Evolutionary conservation across 1,139 yeast species (phyloP), one percentile per base, ranked within the genome.

Genomic region (Citeromyces hawaiiensis): DNA sequence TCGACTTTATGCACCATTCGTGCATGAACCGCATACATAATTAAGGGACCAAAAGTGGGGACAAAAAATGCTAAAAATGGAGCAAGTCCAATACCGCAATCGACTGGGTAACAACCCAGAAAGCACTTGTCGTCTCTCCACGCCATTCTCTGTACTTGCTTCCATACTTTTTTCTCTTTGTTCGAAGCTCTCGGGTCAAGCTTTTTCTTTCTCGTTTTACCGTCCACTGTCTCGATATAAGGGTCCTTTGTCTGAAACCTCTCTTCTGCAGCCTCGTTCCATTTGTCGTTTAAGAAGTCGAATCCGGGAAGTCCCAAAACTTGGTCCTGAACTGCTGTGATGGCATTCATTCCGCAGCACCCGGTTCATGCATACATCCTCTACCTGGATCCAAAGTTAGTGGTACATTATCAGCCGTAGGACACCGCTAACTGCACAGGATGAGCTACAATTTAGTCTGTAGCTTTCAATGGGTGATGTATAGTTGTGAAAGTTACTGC

Each of bases 51-150:
- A 21, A 87, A 56, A 0, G 73, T 80, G 0, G 97, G 97, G 2
- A 87, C 41, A 8, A 83, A 53, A 2, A 82, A 72, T 33, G 35
- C 35, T 32, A 77, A 68, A 14, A 80, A 40, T 3, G 93, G 87
- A 0, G 81, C 88, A 51, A 79, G 57, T 0, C 96, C 96, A 17
- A 83, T 49, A 1, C 94, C 88, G 52, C 85, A 64, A 59, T 82
- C 87, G 53, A 83, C 60, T 29, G 91, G 81, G 51, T 78, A 81
- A 47, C 88, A 80, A 1, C 94, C 94, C 49, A 83, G 64, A 43
- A 77, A 72, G 52, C 94, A 83, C 48, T 72, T 70, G 54, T 88
- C 97, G 52, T 87, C 88, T 7, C 68, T 53, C 96, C 96, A 88
- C 0, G 96, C 96, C 46, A 72, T 68, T 38, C 61, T 66, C 51